phyloP scores from a whole-genome alignment of 2,329 filamentous ascomycete genomes.

The Ceratocystis destructans region DNA sequence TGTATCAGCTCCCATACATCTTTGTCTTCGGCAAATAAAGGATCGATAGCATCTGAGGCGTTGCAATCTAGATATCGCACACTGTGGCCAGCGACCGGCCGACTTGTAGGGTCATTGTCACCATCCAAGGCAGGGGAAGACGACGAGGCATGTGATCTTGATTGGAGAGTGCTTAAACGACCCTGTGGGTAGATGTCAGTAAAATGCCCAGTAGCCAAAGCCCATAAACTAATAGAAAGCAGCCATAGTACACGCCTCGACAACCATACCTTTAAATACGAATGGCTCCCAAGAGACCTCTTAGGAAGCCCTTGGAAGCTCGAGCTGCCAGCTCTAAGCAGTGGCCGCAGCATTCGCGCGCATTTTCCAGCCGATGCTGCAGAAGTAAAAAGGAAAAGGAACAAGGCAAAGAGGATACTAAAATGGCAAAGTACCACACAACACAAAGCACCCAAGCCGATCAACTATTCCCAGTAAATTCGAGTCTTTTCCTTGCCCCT shows the following conservation, averaged over 20 bases:
- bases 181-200: neutral
- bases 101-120: neutral
- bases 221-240: neutral
- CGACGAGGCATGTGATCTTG: neutral
- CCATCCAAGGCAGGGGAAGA: neutral
- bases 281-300: neutral
- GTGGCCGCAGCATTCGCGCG: conserved; percentile 12
- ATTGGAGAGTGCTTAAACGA: neutral
- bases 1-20: conserved; percentile 12
- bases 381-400: neutral
- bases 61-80: neutral
- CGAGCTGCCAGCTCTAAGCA: conserved; percentile 14
- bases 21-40: neutral
- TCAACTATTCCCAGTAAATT: neutral
- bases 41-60: neutral
- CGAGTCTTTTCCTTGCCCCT: neutral
- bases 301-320: neutral
- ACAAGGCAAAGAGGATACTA: neutral
- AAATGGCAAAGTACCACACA: neutral
- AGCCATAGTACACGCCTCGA: too few species aligned
- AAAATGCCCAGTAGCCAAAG: neutral
- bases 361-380: conserved; percentile 14
- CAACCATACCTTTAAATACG: neutral
- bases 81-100: neutral
- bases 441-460: neutral